Evolutionary conservation across 73 alveolate genomes (phyloP).

Genomic region (Diophrys sp.): DNA sequence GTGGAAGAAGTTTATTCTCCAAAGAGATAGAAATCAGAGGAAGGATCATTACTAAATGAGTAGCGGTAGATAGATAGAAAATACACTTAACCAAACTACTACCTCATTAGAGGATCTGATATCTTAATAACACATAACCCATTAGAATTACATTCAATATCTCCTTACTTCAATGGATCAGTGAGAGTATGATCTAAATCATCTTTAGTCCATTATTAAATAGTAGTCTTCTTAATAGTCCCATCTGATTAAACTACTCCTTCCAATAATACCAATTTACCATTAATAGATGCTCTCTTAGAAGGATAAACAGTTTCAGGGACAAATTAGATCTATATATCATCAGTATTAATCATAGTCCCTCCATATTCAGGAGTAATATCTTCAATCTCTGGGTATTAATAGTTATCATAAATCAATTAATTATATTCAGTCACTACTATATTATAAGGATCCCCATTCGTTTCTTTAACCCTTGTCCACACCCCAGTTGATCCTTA

Average conservation of each 20-base stretch:
- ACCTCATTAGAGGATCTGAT: not conserved
- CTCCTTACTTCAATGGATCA: not conserved
- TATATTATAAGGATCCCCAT: constrained; percentile 9
- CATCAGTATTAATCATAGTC: not conserved
- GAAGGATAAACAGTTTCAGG: not conserved
- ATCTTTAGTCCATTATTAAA: not conserved
- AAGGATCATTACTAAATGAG: not conserved
- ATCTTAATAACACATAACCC: not conserved
- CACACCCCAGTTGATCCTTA: constrained; percentile 31
- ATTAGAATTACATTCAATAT: not conserved
- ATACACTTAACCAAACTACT: not conserved
- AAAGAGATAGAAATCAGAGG: not conserved
- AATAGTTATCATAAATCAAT: no score
- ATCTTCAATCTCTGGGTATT: not conserved
- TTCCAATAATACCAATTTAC: not conserved
- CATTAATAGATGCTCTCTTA: not conserved
- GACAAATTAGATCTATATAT: not conserved
- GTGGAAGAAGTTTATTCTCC: not conserved
- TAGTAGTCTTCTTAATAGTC: not conserved
- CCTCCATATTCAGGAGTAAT: not conserved
- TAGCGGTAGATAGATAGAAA: not conserved
- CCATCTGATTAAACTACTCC: not conserved
- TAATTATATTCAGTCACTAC: constrained; percentile 8
- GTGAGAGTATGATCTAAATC: not conserved
- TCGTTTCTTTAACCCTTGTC: constrained; percentile 15